Evolutionary conservation across 2,329 filamentous ascomycete genomes (phyloP).

Genomic region (Truncatella angustata): DNA sequence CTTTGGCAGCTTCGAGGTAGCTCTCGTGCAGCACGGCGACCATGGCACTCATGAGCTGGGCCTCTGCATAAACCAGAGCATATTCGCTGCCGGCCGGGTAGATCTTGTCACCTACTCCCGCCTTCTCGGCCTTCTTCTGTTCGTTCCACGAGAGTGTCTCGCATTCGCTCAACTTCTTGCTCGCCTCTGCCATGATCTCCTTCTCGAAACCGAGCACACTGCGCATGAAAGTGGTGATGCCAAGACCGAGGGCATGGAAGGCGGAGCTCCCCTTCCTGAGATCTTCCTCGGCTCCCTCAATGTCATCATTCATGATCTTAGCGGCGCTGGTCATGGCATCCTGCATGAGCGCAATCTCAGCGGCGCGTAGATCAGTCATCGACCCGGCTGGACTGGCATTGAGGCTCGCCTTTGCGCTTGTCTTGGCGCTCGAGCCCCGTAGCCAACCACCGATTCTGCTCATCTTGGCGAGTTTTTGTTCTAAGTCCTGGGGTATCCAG

Average conservation of each 20-base stretch:
- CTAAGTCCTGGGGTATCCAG: background rate
- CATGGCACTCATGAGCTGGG: conserved; percentile 86
- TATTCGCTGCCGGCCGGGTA: conserved; percentile 87
- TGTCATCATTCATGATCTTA: conserved; percentile 85
- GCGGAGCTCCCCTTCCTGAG: conserved; percentile 72
- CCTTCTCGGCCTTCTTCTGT: conserved; percentile 71
- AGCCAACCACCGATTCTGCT: conserved; percentile 52
- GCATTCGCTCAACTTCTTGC: conserved; percentile 67
- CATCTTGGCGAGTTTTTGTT: conserved; percentile 30
- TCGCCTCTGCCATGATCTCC: conserved; percentile 82
- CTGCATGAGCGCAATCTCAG: conserved; percentile 54
- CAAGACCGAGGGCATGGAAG: conserved; percentile 84
- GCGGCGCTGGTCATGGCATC: conserved; percentile 64
- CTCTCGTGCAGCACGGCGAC: conserved; percentile 90
- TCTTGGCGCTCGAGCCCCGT: conserved; percentile 37
- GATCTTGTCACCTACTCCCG: conserved; percentile 47
- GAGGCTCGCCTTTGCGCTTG: conserved; percentile 33
- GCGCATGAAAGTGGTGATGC: conserved; percentile 79
- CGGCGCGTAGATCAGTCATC: conserved; percentile 31
- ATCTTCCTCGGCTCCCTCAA: conserved; percentile 75
- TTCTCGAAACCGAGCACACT: conserved; percentile 91
- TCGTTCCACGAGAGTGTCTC: conserved; percentile 76
- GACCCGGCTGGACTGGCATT: conserved; percentile 30
- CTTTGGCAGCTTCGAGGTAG: conserved; percentile 83
- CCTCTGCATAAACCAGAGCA: conserved; percentile 77